Conservation (phyloP, 1,139 yeast genomes). For the Geotrichum europaeum region DNA sequence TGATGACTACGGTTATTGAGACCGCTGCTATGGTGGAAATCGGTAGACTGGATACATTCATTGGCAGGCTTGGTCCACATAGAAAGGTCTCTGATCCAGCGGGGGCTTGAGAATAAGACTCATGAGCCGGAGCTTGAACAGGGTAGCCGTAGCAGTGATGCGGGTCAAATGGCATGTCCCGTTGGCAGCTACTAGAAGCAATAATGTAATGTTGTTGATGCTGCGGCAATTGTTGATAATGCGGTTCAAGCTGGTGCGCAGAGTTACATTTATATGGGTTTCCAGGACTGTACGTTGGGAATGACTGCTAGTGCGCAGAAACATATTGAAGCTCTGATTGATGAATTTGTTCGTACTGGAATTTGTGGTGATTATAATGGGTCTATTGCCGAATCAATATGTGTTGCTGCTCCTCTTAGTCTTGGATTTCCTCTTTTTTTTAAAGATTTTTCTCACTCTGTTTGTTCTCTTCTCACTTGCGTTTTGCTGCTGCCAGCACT, state of each 20-base stretch:
- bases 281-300: not conserved
- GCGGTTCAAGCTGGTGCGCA: no score
- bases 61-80: not conserved
- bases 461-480: slow-evolving; percentile 18
- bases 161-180: not conserved
- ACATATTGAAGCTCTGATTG: slow-evolving; percentile 1
- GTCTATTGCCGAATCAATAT: slow-evolving; percentile 11
- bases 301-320: not conserved
- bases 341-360: no score
- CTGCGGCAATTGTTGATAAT: no score
- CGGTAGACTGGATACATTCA: slow-evolving; percentile 4
- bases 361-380: slow-evolving; percentile 10
- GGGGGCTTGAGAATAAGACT: not conserved
- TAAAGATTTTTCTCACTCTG: slow-evolving; percentile 17
- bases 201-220: no score
- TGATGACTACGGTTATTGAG: slow-evolving; percentile 10
- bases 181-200: no score
- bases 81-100: not conserved
- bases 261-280: no score
- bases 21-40: slow-evolving; percentile 8
- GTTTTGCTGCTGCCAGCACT: slow-evolving; percentile 19
- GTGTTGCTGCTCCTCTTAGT: slow-evolving; percentile 15
- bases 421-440: slow-evolving; percentile 16
- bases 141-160: no score
- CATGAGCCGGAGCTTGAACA: not conserved